Evolutionary conservation across 2,329 filamentous ascomycete genomes (phyloP), one percentile per base, ranked within the genome.

Genomic region (Monilinia fructigena): DNA sequence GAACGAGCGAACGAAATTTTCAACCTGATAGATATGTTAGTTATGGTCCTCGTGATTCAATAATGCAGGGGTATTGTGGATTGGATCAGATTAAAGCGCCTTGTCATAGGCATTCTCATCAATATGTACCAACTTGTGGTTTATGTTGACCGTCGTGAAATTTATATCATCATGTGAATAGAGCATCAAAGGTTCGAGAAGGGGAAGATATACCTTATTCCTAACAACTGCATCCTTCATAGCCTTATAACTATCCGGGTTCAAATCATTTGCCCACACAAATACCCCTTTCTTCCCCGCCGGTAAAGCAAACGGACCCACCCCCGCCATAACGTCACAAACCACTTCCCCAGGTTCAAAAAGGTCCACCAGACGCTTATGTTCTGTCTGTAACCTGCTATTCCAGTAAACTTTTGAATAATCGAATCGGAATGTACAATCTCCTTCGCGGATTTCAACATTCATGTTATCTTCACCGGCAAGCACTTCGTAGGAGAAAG

Each of bases 351-450:
- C 93, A 8, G 90, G 87, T 66, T 86, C 80, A 81, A 98, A 97
- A 65, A 89, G 79, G 63, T 84, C 81, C 67, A 94, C 86, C 20
- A 98, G 81, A 3, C 95, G 85, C 70, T 89, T 87, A 78, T 99
- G 95, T 78, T 99, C 95, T 0, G 88, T 91, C 74, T 96, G 89
- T 18, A 99, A 85, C 72, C 94, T 88, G 74, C 88, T 93, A 79
- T 99, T 99, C 94, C 94, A 99, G 82, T 99, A 99, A 4, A 99
- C 95, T 73, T 96, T 96, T 69, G 90, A 86, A 78, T 96, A 99
- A 80, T 99, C 91, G 78, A 99, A 98, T 66, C 83, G 83, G 80
- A 97, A 99, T n/a, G 83, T 81, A 80, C 95, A 98, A 68, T 87
- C 86, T 73, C 91, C 89, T 79, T 97, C 93, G 70, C 85, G 86